Percentiles rank a stretch among this genome's conserved stretches.
Evolutionary conservation across 2,329 filamentous ascomycete genomes (phyloP).

Genomic region (Fusarium anthophilum): DNA sequence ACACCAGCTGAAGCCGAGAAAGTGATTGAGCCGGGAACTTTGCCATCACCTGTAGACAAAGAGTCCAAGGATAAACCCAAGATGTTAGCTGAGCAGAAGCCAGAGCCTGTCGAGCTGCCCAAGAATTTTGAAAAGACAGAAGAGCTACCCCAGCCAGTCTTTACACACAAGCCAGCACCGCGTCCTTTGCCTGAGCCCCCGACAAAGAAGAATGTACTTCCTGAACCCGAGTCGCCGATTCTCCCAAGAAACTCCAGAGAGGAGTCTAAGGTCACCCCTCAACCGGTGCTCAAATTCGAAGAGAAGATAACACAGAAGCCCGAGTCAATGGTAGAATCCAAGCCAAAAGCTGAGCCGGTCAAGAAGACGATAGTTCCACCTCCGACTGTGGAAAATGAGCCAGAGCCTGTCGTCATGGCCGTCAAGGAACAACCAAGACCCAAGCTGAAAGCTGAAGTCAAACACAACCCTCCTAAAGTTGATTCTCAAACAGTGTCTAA

Average conservation of each 20-base stretch:
- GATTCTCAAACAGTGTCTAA: not conserved
- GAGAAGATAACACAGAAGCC: not conserved
- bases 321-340: not conserved
- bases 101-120: not conserved
- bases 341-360: not conserved
- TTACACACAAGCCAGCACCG: not conserved
- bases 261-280: not conserved
- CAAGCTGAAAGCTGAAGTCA: not conserved
- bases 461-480: not conserved
- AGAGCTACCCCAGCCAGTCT: not conserved
- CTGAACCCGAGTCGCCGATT: not conserved
- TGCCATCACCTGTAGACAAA: not conserved
- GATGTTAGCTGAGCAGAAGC: not conserved
- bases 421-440: not conserved
- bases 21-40: not conserved
- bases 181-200: slow-evolving; percentile 2
- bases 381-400: slow-evolving; percentile 10
- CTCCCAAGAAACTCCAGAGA: not conserved
- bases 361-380: not conserved
- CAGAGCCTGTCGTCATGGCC: not conserved
- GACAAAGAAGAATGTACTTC: not conserved
- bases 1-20: not conserved
- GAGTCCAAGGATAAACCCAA: not conserved
- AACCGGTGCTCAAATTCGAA: not conserved
- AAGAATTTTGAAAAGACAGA: not conserved